Conservation (phyloP, 306 rosid species). For the Alnus glutinosa region DNA sequence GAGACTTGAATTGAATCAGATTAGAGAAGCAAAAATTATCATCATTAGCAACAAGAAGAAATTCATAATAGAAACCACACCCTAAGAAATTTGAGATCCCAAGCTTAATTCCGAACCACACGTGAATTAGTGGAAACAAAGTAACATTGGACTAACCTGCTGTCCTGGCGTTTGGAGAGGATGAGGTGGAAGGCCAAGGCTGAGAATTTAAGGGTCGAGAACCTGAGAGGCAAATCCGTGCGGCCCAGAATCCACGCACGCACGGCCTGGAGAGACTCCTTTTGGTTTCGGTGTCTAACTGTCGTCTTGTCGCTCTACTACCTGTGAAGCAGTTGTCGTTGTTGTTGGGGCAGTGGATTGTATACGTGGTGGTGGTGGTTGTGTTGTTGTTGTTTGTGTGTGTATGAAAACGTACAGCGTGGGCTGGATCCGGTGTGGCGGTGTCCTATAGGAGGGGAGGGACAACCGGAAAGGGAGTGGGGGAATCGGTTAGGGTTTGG, state of each 20-base stretch:
- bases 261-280: not conserved
- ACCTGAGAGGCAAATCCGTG: constrained; percentile 13
- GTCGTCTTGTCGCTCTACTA: not conserved
- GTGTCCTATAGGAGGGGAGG: constrained; percentile 24
- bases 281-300: not conserved
- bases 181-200: constrained; percentile 85
- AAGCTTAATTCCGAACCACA: not conserved
- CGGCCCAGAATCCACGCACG: constrained; percentile 11
- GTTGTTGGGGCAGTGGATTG: not conserved
- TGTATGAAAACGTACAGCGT: not conserved
- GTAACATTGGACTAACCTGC: constrained; percentile 40
- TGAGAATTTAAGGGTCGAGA: constrained; percentile 20
- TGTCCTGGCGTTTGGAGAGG: constrained; percentile 47
- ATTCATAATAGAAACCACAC: constrained; percentile 1
- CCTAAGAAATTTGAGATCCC: constrained; percentile 24
- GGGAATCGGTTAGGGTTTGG: constrained; percentile 39
- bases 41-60: not conserved
- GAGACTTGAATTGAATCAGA: not conserved
- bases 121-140: not conserved
- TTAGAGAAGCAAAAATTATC: not conserved
- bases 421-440: constrained; percentile 42
- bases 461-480: not conserved
- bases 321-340: not conserved
- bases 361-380: not conserved
- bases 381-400: constrained; percentile 13